Percentiles rank a stretch among this genome's conserved stretches.
phyloP scores from a whole-genome alignment of 805 yeast species.

The Barnettozyma pratensis region DNA sequence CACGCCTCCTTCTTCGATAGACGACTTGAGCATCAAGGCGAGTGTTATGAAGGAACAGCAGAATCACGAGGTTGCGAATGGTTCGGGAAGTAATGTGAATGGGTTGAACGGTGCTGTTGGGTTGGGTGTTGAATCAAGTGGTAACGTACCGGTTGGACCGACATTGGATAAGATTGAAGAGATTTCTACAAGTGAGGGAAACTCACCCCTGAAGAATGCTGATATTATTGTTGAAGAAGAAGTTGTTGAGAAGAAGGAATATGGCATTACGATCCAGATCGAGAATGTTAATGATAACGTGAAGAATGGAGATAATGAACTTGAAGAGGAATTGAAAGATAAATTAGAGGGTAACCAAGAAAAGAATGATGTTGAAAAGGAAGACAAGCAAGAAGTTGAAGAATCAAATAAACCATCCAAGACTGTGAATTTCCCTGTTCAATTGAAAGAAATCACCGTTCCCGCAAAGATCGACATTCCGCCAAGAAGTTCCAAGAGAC shows the following conservation, averaged over 20 bases:
- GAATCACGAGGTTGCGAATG: neutral
- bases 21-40: slow-evolving; percentile 16
- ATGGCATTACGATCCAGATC: no score
- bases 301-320: neutral
- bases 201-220: neutral
- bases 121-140: neutral
- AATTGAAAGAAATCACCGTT: neutral
- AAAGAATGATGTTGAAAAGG: neutral
- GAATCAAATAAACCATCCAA: no score
- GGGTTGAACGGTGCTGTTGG: neutral
- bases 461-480: neutral
- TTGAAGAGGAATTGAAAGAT: neutral
- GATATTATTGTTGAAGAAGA: neutral
- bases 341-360: neutral
- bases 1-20: slow-evolving; percentile 27
- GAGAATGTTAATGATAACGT: neutral
- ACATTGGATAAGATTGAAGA: slow-evolving; percentile 22
- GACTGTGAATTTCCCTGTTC: no score
- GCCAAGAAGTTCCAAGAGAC: neutral
- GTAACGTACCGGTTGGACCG: neutral
- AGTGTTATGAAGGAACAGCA: neutral
- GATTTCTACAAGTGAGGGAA: neutral
- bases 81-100: neutral
- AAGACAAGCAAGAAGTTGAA: neutral
- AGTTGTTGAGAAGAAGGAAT: no score